phyloP scores from a whole-genome alignment of 345 rosid species.

The Gynandropsis gynandra region DNA sequence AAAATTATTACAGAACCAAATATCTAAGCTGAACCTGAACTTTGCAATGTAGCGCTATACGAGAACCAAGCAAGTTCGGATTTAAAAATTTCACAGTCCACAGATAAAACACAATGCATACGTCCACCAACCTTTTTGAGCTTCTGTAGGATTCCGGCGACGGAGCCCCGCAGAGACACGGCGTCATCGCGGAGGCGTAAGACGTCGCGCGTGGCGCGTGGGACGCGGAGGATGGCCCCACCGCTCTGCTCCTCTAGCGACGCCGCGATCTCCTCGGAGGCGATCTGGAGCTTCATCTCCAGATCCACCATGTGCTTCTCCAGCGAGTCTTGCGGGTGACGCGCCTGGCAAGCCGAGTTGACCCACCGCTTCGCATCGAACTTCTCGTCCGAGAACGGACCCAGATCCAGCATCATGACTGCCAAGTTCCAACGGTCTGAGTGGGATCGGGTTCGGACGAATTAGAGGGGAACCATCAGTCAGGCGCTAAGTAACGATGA shows the following conservation, averaged over 20 bases:
- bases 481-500: neutral
- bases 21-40: slow-evolving; percentile 1
- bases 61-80: slow-evolving; percentile 18
- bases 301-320: slow-evolving; percentile 92
- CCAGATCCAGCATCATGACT: slow-evolving; percentile 80
- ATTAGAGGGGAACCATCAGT: neutral
- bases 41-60: neutral
- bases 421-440: neutral
- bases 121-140: slow-evolving; percentile 58
- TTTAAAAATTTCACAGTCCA: neutral
- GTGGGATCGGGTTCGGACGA: slow-evolving; percentile 1
- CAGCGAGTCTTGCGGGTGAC: slow-evolving; percentile 77
- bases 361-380: slow-evolving; percentile 97
- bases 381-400: slow-evolving; percentile 86
- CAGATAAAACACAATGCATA: slow-evolving; percentile 8
- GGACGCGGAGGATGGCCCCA: slow-evolving; percentile 82
- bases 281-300: slow-evolving; percentile 99
- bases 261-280: slow-evolving; percentile 90
- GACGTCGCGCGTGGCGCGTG: slow-evolving; percentile 90
- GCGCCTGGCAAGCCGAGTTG: slow-evolving; percentile 68
- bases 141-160: slow-evolving; percentile 79
- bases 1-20: neutral
- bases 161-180: slow-evolving; percentile 66
- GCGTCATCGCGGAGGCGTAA: slow-evolving; percentile 93
- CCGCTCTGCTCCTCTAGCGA: slow-evolving; percentile 97